Evolutionary conservation across 176 grass and related monocot genomes (phyloP).

Genomic region (Paspalum vaginatum): DNA sequence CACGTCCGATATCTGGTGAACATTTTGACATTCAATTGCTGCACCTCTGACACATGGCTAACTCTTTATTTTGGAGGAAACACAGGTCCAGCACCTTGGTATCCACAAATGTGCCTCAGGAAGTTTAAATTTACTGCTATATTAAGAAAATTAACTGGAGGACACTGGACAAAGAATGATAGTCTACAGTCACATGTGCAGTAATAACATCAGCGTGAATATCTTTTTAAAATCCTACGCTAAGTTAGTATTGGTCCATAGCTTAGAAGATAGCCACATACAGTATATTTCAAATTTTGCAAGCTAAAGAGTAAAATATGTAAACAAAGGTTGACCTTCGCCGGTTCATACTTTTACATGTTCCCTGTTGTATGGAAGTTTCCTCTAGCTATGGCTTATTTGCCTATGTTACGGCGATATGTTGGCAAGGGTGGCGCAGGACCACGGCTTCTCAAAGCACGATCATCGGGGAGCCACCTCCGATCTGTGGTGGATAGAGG

Average conservation of each 20-base stretch:
- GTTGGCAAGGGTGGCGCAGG: too few species aligned
- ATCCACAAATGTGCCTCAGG: neutral
- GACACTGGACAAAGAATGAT: neutral
- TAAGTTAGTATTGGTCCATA: neutral
- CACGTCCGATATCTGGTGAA: neutral
- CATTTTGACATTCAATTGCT: slow-evolving; percentile 16
- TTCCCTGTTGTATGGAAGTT: slow-evolving; percentile 23
- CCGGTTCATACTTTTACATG: neutral
- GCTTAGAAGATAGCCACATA: neutral
- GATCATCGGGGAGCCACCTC: too few species aligned
- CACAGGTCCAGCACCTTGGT: neutral
- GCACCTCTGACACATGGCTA: neutral
- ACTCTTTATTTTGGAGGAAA: slow-evolving; percentile 3
- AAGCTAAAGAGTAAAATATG: slow-evolving; percentile 8
- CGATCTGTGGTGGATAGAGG: too few species aligned
- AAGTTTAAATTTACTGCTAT: slow-evolving; percentile 6
- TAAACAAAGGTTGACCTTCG: neutral
- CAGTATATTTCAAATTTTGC: slow-evolving; percentile 7
- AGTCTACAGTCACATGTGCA: neutral
- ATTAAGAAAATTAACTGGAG: slow-evolving; percentile 1
- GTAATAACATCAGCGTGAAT: neutral
- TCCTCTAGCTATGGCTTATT: slow-evolving; percentile 21
- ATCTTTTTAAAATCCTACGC: neutral
- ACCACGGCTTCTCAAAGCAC: too few species aligned
- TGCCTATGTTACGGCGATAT: too few species aligned